Evolutionary conservation across 2,329 filamentous ascomycete genomes (phyloP).

Genomic region (Cryoendolithus antarcticus): DNA sequence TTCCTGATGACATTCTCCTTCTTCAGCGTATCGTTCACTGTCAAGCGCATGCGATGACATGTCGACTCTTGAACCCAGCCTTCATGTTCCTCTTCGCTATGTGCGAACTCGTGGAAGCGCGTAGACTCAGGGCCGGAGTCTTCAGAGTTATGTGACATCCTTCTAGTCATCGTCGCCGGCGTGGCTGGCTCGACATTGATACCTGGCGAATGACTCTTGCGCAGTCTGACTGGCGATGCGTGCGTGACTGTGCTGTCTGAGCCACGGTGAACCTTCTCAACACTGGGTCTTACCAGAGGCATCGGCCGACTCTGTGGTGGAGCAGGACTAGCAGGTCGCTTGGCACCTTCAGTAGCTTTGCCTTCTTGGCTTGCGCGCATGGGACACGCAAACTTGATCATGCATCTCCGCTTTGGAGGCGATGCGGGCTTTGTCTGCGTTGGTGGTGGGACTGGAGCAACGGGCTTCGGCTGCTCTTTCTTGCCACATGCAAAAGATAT

Average conservation of each 20-base stretch:
- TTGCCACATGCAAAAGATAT: constrained; percentile 83
- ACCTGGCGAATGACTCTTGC: constrained; percentile 23
- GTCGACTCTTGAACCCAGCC: constrained; percentile 75
- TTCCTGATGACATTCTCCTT: constrained; percentile 84
- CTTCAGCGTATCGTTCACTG: constrained; percentile 75
- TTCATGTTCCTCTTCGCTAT: constrained; percentile 66
- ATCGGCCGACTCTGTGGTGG: constrained; percentile 19
- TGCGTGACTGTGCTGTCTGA: constrained; percentile 40
- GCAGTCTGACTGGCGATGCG: constrained; percentile 32
- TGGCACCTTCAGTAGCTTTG: constrained; percentile 17
- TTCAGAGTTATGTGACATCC: neutral
- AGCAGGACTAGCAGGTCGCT: constrained; percentile 29
- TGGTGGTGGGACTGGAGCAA: constrained; percentile 6
- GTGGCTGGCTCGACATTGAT: constrained; percentile 7
- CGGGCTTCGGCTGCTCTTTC: constrained; percentile 45
- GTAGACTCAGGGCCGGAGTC: constrained; percentile 42
- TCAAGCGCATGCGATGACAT: constrained; percentile 57
- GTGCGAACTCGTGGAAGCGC: constrained; percentile 83
- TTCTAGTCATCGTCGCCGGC: neutral
- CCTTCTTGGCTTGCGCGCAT: constrained; percentile 33
- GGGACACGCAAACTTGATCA: constrained; percentile 66
- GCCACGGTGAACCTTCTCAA: constrained; percentile 29
- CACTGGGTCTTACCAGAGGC: constrained; percentile 1
- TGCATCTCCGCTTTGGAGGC: constrained; percentile 43
- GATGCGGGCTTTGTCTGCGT: constrained; percentile 15